A percentile compares a stretch with the other conserved stretches of the same genome.
Conservation (phyloP, 345 rosid genomes). For the Physaria fendleri region DNA sequence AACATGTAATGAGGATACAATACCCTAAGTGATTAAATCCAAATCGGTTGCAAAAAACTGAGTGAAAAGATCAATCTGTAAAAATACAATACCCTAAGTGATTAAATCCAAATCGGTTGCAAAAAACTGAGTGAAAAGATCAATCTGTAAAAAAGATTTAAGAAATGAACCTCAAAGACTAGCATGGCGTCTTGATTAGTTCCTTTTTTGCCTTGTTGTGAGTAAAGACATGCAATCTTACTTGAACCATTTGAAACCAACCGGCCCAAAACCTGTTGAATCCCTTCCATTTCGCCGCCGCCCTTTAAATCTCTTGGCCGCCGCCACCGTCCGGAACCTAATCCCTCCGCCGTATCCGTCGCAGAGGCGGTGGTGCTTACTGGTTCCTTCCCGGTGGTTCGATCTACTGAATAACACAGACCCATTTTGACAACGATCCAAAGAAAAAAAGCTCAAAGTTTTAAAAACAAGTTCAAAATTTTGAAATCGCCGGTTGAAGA, state of each 20-base stretch:
- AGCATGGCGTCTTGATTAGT: slow-evolving; percentile 98
- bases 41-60: not conserved
- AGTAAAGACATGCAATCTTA: slow-evolving; percentile 62
- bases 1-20: too few relatives aligned
- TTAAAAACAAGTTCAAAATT: not conserved
- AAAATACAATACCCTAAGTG: too few relatives aligned
- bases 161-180: slow-evolving; percentile 72
- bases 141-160: not conserved
- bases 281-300: slow-evolving; percentile 35
- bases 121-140: not conserved
- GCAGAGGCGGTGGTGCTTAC: slow-evolving; percentile 22
- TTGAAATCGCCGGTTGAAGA: not conserved
- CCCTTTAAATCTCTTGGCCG: slow-evolving; percentile 35
- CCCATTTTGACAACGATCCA: slow-evolving; percentile 44
- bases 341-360: slow-evolving; percentile 12
- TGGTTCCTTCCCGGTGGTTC: slow-evolving; percentile 32
- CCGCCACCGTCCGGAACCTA: slow-evolving; percentile 46
- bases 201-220: slow-evolving; percentile 97
- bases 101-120: not conserved
- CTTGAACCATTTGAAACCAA: slow-evolving; percentile 55
- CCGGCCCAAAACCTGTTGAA: slow-evolving; percentile 47
- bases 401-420: slow-evolving; percentile 55
- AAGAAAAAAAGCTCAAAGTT: not conserved
- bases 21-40: too few relatives aligned
- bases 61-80: not conserved